Evolutionary conservation across 179 eudicot species (phyloP).

Genomic region (Vitellaria paradoxa): DNA sequence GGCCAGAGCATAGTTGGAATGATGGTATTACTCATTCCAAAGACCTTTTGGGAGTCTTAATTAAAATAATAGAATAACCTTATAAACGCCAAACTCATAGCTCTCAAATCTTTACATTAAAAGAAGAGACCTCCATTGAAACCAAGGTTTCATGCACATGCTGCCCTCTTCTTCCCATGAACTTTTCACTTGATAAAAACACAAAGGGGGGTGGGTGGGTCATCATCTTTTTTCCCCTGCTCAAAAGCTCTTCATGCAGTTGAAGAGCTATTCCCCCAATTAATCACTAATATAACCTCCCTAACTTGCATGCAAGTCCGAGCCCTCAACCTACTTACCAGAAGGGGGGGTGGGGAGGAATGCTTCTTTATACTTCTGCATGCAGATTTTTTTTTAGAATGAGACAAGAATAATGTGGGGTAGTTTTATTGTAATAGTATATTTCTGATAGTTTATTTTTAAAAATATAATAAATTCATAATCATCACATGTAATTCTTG

Average conservation of each 20-base stretch:
- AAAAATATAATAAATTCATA: too few relatives aligned
- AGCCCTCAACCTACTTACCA: not conserved
- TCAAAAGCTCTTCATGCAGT: slow-evolving; percentile 8
- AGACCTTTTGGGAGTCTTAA: slow-evolving; percentile 15
- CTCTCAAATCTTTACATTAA: slow-evolving; percentile 40
- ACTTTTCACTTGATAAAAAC: slow-evolving; percentile 18
- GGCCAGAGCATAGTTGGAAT: slow-evolving; percentile 16
- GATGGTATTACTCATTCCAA: slow-evolving; percentile 25
- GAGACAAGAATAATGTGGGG: too few relatives aligned
- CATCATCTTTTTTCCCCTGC: not conserved
- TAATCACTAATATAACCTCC: not conserved
- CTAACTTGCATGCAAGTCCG: not conserved
- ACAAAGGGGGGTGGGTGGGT: slow-evolving; percentile 17
- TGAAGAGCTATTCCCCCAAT: not conserved
- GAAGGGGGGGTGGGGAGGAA: too few relatives aligned
- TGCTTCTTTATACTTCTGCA: too few relatives aligned
- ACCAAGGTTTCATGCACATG: slow-evolving; percentile 47
- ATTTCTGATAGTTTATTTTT: too few relatives aligned
- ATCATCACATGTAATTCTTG: too few relatives aligned
- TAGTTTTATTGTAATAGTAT: too few relatives aligned
- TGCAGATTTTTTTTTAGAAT: too few relatives aligned
- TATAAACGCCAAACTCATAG: slow-evolving; percentile 37
- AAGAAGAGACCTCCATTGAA: slow-evolving; percentile 45
- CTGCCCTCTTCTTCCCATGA: slow-evolving; percentile 48
- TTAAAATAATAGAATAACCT: slow-evolving; percentile 1